Base-by-base conservation (phyloP, 2,329 filamentous ascomycete species). In the Colletotrichum cereale region DNA sequence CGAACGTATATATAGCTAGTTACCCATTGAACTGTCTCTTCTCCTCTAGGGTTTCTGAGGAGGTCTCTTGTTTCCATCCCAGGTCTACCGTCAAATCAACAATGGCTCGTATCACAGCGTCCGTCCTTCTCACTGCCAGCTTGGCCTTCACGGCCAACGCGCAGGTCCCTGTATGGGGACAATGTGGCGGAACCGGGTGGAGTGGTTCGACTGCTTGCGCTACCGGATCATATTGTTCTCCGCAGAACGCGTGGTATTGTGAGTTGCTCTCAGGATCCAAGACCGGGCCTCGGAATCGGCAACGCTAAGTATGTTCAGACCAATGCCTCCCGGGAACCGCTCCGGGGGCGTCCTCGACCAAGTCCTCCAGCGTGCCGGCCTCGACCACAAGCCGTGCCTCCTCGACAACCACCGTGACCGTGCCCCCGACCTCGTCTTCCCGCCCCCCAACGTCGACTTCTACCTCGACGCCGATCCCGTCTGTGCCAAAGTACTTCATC, bases 181-280 rank as follows among this genome's bases (percentile, higher is more conserved):
- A 86, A 74, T 86, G 84, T 48, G 85, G 85, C 47, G 85, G 84
- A 21, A 76, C 74, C 6, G 73, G 72, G 38, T 85, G 77, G 76
- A 74, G 74, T 8, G 84, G 84, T 2, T 36, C 76, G 3, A 84
- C 79, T 2, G 80, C 78, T 0, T 86, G 84, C 50, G 77, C 82
- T 16, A 78, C 80, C 12, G 84, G 84, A 3, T 84, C 82, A 42
- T 76, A 75, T 1, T 86, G 84, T 75, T 76, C 67, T 14, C 62
- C 50, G 26, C 48, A 63, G 66, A 85, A 84, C 74, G 75, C 79
- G 56, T 85, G 76, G 74, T 85, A 84, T 76, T 81, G 84, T 87
- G 87, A 90, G 73, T 90, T 71, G 87, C 86, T 21, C 16, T 5
- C 2, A 5, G 5, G 8, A 12, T 18, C 11, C 10, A 44, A 34